Base-by-base conservation (phyloP, 352 stramenopile genomes). In the Globisporangium carolinianum region DNA sequence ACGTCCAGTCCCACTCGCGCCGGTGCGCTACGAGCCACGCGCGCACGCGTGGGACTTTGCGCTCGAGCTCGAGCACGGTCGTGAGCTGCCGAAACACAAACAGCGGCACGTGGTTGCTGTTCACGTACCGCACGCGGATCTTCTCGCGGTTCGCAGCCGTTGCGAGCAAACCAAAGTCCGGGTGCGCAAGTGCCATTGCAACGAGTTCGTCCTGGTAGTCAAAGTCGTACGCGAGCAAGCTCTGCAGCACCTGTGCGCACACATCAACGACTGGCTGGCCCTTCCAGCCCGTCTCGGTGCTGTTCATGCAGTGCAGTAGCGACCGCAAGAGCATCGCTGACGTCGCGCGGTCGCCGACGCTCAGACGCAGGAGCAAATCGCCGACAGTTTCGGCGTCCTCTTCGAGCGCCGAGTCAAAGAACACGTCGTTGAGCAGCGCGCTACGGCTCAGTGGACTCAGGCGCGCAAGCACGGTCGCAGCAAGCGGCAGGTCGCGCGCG, bases 231-330 rank as follows among this genome's bases (percentile, higher is more conserved):
- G 69, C 53, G 12, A 95, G 57, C 9, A 95, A 64, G 18, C 72
- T 72, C 58, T 91, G 72, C 10, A 94, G 56, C 46, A 80, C 69
- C 41, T 79, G 62, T 0, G 80, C 69, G 46, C 84, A 92, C 36
- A 80, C 76, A 32, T 95, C 83, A 6, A 91, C 78, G n/a, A 94
- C 78, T 10, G 80, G 72, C 57, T 93, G 81, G 0, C 84, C 83
- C 68, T 94, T 95, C 83, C 84, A 94, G n/a, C 83, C 79, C 17
- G 79, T 89, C 59, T 94, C 86, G 1, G 82, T 89, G 56, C 72
- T 89, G 45, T 86, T 79, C 56, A 95, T 75, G 45, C 83, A 91
- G 50, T 87, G 69, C 17, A 94, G 62, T n/a, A 94, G 60, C 49
- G 80, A 83, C 24, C 75, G 72, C 60, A 91, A 55, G 15, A 95